phyloP scores from a whole-genome alignment of 1,139 yeast genomes.

The Scheffersomyces titani region DNA sequence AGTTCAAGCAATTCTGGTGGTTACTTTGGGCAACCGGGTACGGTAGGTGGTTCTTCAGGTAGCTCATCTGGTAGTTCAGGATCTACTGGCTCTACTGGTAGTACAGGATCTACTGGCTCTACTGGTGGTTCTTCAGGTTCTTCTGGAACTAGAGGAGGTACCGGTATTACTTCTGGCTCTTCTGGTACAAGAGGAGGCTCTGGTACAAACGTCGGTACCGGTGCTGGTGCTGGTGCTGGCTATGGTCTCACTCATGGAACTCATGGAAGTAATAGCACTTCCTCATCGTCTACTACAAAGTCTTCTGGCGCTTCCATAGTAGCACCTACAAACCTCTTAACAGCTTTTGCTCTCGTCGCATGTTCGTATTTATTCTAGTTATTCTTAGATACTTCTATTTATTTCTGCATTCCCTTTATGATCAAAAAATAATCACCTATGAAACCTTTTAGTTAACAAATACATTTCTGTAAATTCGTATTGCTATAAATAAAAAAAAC shows the following conservation, averaged over 20 bases:
- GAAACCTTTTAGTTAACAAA: too few species aligned
- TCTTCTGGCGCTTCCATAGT: neutral
- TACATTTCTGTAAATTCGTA: too few species aligned
- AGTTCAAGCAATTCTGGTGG: neutral
- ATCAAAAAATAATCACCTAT: neutral
- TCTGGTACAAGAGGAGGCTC: neutral
- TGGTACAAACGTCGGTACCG: neutral
- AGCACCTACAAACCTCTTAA: neutral
- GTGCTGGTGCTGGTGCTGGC: conserved; percentile 1
- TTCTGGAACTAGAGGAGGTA: neutral
- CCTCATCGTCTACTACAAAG: neutral
- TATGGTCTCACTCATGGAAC: neutral
- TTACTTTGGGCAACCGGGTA: neutral
- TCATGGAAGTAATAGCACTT: neutral
- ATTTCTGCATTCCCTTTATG: neutral
- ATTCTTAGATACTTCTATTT: neutral
- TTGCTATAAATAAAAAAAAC: conserved; percentile 13
- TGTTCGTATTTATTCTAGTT: neutral
- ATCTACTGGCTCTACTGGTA: neutral
- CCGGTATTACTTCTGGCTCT: neutral
- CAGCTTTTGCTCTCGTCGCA: neutral
- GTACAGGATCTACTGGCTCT: neutral
- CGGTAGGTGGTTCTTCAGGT: conserved; percentile 1
- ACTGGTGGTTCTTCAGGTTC: neutral
- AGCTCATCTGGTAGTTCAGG: conserved; percentile 1